Conservation (phyloP, 2,329 filamentous ascomycete genomes). For the Neofusicoccum ribis region DNA sequence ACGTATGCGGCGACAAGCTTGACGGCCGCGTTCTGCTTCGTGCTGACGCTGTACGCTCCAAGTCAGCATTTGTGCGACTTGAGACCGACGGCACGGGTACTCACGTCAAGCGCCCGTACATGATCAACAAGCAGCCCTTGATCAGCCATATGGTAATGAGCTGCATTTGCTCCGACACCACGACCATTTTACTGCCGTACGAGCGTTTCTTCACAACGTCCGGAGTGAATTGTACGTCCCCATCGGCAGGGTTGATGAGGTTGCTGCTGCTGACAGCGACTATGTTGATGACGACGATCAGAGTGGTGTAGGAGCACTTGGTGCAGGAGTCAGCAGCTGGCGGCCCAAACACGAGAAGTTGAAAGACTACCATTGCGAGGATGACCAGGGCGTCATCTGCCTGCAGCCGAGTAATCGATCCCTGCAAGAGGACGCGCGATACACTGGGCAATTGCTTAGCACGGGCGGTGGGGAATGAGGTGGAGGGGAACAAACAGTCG, state of each 20-base stretch:
- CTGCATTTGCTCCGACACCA: constrained; percentile 56
- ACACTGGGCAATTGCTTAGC: constrained; percentile 24
- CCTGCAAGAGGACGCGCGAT: constrained; percentile 40
- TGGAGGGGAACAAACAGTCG: constrained; percentile 33
- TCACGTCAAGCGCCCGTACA: constrained; percentile 54
- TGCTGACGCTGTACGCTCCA: constrained; percentile 23
- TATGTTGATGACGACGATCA: constrained; percentile 35
- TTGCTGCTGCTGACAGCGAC: constrained; percentile 37
- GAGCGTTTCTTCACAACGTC: constrained; percentile 45
- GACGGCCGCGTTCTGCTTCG: constrained; percentile 41
- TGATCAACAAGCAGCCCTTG: constrained; percentile 56
- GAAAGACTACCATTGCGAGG: constrained; percentile 32
- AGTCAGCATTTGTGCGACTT: constrained; percentile 24
- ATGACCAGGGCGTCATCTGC: constrained; percentile 39
- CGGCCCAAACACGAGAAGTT: no score
- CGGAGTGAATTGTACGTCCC: constrained; percentile 33
- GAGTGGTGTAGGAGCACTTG: constrained; percentile 34
- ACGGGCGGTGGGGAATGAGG: constrained; percentile 39
- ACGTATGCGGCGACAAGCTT: constrained; percentile 49
- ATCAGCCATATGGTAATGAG: constrained; percentile 53
- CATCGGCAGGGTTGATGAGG: constrained; percentile 35
- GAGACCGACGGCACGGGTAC: constrained; percentile 20
- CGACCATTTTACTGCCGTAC: constrained; percentile 56
- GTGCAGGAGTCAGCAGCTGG: neutral
- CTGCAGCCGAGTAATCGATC: constrained; percentile 25